phyloP scores from a whole-genome alignment of 805 yeast genomes.

The Cyberlindnera meyerae region DNA sequence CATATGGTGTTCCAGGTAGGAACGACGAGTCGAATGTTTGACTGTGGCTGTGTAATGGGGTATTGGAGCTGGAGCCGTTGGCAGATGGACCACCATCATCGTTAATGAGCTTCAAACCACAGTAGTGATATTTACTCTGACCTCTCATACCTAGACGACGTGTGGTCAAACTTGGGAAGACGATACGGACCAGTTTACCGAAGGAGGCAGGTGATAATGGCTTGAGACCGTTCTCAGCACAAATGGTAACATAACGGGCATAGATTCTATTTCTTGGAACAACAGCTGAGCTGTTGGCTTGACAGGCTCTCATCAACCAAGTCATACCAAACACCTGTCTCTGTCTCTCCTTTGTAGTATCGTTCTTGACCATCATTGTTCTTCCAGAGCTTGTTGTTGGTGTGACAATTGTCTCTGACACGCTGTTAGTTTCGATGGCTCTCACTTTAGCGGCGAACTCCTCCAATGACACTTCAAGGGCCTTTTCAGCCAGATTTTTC shows the following conservation, averaged over 20 bases:
- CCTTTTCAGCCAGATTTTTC: conserved; percentile 31
- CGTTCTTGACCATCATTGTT: conserved; percentile 18
- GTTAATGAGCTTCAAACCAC: conserved; percentile 56
- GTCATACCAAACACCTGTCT: conserved; percentile 79
- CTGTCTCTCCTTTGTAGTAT: conserved; percentile 44
- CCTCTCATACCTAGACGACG: conserved; percentile 77
- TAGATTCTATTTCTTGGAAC: conserved; percentile 65
- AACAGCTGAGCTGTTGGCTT: conserved; percentile 42
- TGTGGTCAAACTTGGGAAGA: conserved; percentile 61
- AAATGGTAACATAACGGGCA: conserved; percentile 56
- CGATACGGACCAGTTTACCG: conserved; percentile 62
- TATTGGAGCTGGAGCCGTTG: conserved; percentile 19
- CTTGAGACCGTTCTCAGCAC: conserved; percentile 48
- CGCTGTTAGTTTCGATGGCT: conserved; percentile 32
- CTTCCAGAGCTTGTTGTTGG: conserved; percentile 26
- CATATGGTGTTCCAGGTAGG: conserved; percentile 27
- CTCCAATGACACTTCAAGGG: conserved; percentile 30
- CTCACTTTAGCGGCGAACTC: conserved; percentile 42
- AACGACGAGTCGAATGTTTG: conserved; percentile 21
- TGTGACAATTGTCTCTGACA: conserved; percentile 17
- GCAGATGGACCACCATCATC: conserved; percentile 26
- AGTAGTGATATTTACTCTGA: conserved; percentile 74
- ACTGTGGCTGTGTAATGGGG: conserved; percentile 24
- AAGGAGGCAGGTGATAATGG: conserved; percentile 73
- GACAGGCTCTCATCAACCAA: conserved; percentile 68